phyloP scores from a whole-genome alignment of 305 asterid species.

The Nicotiana rustica region DNA sequence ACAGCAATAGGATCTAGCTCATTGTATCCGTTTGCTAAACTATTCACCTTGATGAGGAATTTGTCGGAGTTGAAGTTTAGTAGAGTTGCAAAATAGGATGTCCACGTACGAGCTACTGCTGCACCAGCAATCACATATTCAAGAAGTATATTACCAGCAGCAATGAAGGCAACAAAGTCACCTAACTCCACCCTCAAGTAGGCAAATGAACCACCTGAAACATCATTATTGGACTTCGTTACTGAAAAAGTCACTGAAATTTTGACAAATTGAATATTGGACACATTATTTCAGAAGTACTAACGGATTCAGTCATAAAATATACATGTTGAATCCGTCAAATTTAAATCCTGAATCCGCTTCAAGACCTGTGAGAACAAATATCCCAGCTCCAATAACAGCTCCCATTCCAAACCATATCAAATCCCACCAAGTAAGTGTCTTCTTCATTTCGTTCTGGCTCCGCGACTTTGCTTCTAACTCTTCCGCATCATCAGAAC shows the following conservation, averaged over 20 bases:
- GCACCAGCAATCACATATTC: conserved; percentile 82
- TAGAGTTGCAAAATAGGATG: conserved; percentile 84
- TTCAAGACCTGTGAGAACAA: conserved; percentile 36
- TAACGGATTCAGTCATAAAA: too few relatives aligned
- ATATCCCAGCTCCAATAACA: conserved; percentile 38
- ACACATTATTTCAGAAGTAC: too few relatives aligned
- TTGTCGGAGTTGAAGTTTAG: conserved; percentile 57
- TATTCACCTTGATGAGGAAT: conserved; percentile 59
- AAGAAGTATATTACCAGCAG: conserved; percentile 88
- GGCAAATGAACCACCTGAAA: conserved; percentile 82
- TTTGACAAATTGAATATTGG: too few relatives aligned
- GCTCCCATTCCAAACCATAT: conserved; percentile 39
- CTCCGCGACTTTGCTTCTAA: conserved; percentile 14
- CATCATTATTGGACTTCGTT: not conserved
- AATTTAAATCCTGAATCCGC: not conserved
- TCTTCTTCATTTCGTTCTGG: conserved; percentile 36
- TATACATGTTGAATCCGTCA: too few relatives aligned
- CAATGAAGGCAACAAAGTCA: conserved; percentile 82
- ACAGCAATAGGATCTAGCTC: conserved; percentile 84
- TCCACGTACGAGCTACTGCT: conserved; percentile 95
- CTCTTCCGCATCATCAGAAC: conserved; percentile 31
- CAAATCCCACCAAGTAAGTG: conserved; percentile 38
- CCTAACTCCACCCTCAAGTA: conserved; percentile 87
- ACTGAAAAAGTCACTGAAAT: too few relatives aligned
- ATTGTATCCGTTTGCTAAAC: conserved; percentile 57